Percentiles rank a stretch among this genome's conserved stretches.
Conservation (phyloP, 2,329 filamentous ascomycete species). For the Cladosporium sp. region DNA sequence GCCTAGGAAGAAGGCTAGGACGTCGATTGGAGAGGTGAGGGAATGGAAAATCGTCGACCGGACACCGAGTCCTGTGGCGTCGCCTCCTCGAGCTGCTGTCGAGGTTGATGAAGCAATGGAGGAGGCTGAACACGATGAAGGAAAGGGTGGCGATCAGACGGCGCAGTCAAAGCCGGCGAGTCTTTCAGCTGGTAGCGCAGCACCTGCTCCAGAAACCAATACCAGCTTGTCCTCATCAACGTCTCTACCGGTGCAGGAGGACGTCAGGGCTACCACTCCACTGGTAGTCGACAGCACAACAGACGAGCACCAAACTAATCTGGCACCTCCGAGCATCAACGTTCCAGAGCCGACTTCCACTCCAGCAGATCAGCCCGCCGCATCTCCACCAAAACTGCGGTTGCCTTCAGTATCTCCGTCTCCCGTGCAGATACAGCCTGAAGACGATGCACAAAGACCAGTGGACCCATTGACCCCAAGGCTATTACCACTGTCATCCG, state of each 20-base stretch:
- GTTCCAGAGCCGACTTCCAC: background rate
- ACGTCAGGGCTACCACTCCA: too few species aligned
- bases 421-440: background rate
- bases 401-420: background rate
- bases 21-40: conserved; percentile 62
- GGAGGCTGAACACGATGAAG: background rate
- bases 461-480: background rate
- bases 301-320: too few species aligned
- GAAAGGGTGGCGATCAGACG: background rate
- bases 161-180: background rate
- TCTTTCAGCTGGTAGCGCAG: too few species aligned
- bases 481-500: background rate
- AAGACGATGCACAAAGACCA: background rate
- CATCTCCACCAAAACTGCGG: background rate
- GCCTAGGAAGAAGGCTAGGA: conserved; percentile 67
- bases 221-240: too few species aligned
- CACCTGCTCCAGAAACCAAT: too few species aligned
- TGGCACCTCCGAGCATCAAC: too few species aligned
- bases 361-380: background rate
- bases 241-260: too few species aligned
- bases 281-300: too few species aligned
- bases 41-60: conserved; percentile 72
- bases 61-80: conserved; percentile 65
- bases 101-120: conserved; percentile 12
- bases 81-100: conserved; percentile 22